Evolutionary conservation across 164 flowering plant species (phyloP).

Genomic region (Nymphaea thermarum): DNA sequence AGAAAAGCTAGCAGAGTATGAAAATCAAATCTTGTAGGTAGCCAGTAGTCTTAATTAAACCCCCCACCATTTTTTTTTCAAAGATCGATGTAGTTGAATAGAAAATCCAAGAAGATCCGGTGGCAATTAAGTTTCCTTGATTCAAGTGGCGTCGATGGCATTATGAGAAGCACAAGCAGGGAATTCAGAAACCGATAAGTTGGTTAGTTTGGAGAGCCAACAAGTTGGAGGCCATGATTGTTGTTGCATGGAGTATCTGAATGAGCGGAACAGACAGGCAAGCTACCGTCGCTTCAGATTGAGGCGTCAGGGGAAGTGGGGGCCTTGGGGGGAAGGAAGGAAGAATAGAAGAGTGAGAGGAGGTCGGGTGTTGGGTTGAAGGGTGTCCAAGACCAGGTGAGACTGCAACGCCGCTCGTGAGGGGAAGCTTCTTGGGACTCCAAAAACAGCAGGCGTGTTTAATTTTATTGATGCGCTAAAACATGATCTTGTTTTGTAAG

Average conservation of each 20-base stretch:
- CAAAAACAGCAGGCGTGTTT: not conserved
- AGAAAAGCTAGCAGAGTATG: too few species aligned
- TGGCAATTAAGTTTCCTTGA: not conserved
- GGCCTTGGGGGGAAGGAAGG: too few species aligned
- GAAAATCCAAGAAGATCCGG: not conserved
- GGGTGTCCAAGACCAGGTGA: constrained; percentile 5
- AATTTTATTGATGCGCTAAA: not conserved
- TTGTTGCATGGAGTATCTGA: not conserved
- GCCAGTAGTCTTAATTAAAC: too few species aligned
- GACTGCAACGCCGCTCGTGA: not conserved
- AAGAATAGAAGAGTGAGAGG: not conserved
- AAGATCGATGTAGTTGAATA: not conserved
- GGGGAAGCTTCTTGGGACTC: not conserved
- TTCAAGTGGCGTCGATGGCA: not conserved
- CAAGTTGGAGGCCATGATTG: not conserved
- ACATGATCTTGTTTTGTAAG: not conserved
- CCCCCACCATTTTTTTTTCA: too few species aligned
- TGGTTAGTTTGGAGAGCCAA: constrained; percentile 1
- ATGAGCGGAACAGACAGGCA: not conserved
- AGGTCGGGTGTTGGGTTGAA: constrained; percentile 2
- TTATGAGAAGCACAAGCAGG: constrained; percentile 6
- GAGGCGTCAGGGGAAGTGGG: too few species aligned
- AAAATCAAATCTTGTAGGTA: too few species aligned
- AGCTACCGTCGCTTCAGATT: too few species aligned
- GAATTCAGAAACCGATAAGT: not conserved